A percentile compares a stretch with the other conserved stretches of the same genome.
These are phyloP conservation scores for Citeromyces matritensis DNA, from an alignment of 805 yeast genomes.

Conservation along the genomic window DNA sequence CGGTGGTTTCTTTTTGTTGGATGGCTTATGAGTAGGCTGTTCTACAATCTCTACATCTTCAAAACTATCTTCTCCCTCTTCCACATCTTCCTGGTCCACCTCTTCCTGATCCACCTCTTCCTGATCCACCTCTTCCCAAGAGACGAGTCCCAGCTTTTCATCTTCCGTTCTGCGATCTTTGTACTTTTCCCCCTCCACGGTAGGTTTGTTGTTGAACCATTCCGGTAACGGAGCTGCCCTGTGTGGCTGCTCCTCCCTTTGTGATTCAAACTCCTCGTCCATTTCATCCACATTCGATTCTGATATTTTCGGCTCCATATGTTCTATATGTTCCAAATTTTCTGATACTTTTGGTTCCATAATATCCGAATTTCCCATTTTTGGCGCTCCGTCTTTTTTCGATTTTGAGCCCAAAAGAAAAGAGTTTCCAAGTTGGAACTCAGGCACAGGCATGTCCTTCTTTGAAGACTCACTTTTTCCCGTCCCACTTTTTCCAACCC, in stretches of 20 bases:
- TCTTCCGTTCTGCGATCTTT: slow-evolving; percentile 13
- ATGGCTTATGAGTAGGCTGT: background rate
- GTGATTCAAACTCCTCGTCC: slow-evolving; percentile 1
- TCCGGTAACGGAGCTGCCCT: slow-evolving; percentile 11
- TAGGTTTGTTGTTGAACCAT: slow-evolving; percentile 14
- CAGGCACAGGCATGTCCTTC: background rate
- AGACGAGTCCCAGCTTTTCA: slow-evolving; percentile 31
- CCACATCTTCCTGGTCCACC: slow-evolving; percentile 3
- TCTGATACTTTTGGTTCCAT: background rate
- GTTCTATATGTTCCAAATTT: background rate
- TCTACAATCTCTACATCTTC: slow-evolving; percentile 5
- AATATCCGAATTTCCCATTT: too few species aligned
- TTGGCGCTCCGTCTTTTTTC: too few species aligned
- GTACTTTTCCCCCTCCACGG: background rate
- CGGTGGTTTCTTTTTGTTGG: background rate
- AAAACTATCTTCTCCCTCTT: slow-evolving; percentile 5
- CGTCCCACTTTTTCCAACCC: slow-evolving; percentile 4
- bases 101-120: slow-evolving; percentile 3
- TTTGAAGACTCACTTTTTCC: too few species aligned
- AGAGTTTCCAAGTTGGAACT: slow-evolving; percentile 2
- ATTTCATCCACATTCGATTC: slow-evolving; percentile 4
- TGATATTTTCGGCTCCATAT: background rate
- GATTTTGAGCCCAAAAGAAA: too few species aligned
- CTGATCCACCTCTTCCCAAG: slow-evolving; percentile 21
- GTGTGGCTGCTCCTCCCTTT: slow-evolving; percentile 1